phyloP scores from a whole-genome alignment of 345 rosid species.

The Xanthoceras sorbifolium region DNA sequence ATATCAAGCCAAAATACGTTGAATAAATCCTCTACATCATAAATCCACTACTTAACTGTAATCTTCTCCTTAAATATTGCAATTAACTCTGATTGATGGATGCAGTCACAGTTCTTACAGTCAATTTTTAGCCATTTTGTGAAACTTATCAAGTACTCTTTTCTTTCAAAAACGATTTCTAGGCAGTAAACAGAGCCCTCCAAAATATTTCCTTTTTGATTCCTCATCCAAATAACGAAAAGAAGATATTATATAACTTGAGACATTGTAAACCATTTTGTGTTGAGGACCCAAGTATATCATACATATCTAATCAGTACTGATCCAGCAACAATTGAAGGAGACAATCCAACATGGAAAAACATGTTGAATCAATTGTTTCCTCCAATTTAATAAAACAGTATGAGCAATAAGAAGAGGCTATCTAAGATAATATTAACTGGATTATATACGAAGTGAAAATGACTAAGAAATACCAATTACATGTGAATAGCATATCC shows the following conservation, averaged over 20 bases:
- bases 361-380: neutral
- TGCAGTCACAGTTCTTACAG: no score
- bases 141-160: no score
- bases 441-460: neutral
- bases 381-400: neutral
- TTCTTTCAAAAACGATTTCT: no score
- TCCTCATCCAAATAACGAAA: no score
- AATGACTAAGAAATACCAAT: conserved; percentile 22
- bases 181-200: no score
- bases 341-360: neutral
- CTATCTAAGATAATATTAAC: neutral
- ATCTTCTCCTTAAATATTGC: neutral
- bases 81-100: no score
- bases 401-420: neutral
- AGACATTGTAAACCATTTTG: neutral
- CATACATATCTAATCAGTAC: neutral
- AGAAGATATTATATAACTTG: no score
- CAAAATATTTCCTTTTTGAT: no score
- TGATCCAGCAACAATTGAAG: neutral
- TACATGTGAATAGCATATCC: conserved; percentile 97
- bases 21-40: neutral
- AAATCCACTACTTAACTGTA: neutral
- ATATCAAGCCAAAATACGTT: neutral
- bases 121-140: no score
- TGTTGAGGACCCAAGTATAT: neutral